phyloP scores from a whole-genome alignment of 192 early-diverging fungal species.

The Physocladia obscura region DNA sequence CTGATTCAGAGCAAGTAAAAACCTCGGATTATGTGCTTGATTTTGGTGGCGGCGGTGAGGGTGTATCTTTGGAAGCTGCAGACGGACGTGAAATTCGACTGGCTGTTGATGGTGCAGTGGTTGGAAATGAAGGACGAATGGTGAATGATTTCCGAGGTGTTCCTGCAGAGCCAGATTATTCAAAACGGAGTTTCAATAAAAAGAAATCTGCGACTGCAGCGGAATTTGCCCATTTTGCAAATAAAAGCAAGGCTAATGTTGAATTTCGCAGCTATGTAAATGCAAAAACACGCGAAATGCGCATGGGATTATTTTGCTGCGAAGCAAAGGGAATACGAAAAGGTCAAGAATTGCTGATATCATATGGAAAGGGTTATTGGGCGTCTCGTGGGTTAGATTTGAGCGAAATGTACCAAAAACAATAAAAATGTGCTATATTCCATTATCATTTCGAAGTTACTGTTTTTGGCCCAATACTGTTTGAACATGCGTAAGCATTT shows the following conservation, averaged over 20 bases:
- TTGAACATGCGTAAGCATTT: conserved; percentile 12
- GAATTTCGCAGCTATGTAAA: conserved; percentile 35
- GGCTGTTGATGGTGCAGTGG: conserved; percentile 37
- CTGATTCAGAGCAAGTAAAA: background rate
- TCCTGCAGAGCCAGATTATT: conserved; percentile 4
- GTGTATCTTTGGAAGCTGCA: background rate
- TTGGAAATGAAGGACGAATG: conserved; percentile 49
- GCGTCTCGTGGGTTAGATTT: conserved; percentile 11
- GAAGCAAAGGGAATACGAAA: conserved; percentile 16
- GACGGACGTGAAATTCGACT: conserved; percentile 51
- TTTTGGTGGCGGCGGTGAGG: conserved; percentile 19
- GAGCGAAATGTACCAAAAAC: conserved; percentile 23
- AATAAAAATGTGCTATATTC: too few species aligned
- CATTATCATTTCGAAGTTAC: too few species aligned
- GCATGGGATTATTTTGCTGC: conserved; percentile 40
- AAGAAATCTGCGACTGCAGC: conserved; percentile 1
- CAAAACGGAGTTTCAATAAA: background rate
- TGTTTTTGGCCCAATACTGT: background rate
- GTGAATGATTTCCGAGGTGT: conserved; percentile 53
- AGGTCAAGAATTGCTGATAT: conserved; percentile 46
- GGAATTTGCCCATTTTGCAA: conserved; percentile 8
- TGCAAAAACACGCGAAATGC: conserved; percentile 19
- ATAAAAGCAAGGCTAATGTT: conserved; percentile 40
- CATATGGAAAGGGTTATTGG: conserved; percentile 54
- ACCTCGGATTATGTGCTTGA: conserved; percentile 20